A percentile compares a stretch with the other conserved stretches of the same genome.
Evolutionary conservation across 768 basidiomycete genomes (phyloP).

Genomic region (Naganishia vishniacii): DNA sequence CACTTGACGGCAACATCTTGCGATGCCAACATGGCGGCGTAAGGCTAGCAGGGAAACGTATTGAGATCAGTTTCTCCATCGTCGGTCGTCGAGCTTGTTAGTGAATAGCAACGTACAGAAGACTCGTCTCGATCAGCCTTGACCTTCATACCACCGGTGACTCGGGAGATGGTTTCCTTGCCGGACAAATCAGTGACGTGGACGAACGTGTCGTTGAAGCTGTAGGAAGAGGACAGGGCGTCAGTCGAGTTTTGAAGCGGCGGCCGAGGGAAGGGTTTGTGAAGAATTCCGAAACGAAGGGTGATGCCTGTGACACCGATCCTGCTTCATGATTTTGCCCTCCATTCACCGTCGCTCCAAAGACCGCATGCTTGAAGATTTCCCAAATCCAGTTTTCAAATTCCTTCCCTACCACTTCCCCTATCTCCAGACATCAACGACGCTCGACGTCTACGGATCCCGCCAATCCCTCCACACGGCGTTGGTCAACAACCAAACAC

Average conservation of each 20-base stretch:
- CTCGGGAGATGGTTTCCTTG: conserved; percentile 97
- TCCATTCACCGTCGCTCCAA: too few species aligned
- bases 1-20: conserved; percentile 94
- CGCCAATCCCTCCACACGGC: neutral
- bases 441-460: too few species aligned
- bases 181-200: conserved; percentile 98
- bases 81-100: neutral
- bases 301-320: too few species aligned
- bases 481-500: conserved; percentile 22
- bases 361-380: too few species aligned
- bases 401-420: too few species aligned
- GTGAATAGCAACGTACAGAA: conserved; percentile 69
- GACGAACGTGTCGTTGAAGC: conserved; percentile 98
- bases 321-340: too few species aligned
- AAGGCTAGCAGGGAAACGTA: conserved; percentile 35
- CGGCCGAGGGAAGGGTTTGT: too few species aligned
- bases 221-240: conserved; percentile 16
- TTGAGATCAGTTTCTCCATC: neutral
- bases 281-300: too few species aligned
- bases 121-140: conserved; percentile 99
- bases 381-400: too few species aligned
- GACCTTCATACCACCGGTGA: conserved; percentile 99
- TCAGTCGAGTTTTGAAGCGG: too few species aligned
- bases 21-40: conserved; percentile 92
- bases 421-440: too few species aligned